These are phyloP conservation scores for Kwoniella newhampshirensis DNA, from an alignment of 768 basidiomycete genomes.

Conservation along the genomic window DNA sequence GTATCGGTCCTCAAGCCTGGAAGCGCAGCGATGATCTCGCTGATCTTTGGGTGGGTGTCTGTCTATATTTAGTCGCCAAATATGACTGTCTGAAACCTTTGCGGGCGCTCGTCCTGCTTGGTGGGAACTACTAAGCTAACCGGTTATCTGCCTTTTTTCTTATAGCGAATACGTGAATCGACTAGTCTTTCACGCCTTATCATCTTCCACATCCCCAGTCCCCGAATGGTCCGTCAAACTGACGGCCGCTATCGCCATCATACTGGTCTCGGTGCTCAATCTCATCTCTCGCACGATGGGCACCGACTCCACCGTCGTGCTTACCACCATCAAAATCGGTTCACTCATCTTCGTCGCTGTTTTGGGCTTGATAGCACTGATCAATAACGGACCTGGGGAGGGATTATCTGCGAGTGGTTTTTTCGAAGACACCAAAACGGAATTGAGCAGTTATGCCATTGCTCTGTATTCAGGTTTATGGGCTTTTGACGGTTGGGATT, in stretches of 20 bases:
- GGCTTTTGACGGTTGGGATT: conserved; percentile 96
- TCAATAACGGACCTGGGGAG: conserved; percentile 34
- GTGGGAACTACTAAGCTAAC: too few relatives aligned
- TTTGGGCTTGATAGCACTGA: conserved; percentile 67
- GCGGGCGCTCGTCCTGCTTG: too few relatives aligned
- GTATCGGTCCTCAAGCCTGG: conserved; percentile 79
- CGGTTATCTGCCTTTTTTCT: too few relatives aligned
- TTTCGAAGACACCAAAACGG: conserved; percentile 71
- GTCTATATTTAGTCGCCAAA: too few relatives aligned
- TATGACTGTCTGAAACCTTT: too few relatives aligned
- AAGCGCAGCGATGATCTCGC: conserved; percentile 66
- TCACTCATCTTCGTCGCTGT: conserved; percentile 63
- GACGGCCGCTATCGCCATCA: conserved; percentile 71
- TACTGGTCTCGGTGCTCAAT: conserved; percentile 73
- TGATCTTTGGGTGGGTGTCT: conserved; percentile 57
- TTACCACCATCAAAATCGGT: conserved; percentile 71
- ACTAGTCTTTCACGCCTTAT: conserved; percentile 74
- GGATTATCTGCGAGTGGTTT: conserved; percentile 56
- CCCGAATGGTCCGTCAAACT: conserved; percentile 91
- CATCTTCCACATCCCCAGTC: conserved; percentile 67
- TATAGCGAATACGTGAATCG: conserved; percentile 82
- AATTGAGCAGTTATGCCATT: conserved; percentile 83
- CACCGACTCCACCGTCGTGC: conserved; percentile 76
- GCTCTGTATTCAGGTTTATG: conserved; percentile 90
- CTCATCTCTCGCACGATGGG: conserved; percentile 74